Conservation (phyloP, 192 early-diverging fungal genomes). For the Coemansia reversa region DNA sequence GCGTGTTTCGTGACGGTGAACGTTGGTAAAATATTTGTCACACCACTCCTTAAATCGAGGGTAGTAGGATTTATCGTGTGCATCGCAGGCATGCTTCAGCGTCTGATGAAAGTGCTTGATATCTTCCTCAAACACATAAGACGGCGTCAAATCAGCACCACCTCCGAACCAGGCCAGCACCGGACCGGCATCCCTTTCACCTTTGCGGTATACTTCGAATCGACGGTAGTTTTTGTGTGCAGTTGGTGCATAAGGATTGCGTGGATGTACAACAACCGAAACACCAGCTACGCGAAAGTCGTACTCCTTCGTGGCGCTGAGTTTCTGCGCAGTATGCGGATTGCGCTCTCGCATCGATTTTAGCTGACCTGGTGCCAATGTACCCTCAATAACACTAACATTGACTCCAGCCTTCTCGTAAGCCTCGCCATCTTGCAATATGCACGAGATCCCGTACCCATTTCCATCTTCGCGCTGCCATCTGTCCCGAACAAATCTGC, state of each 20-base stretch:
- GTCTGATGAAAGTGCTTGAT: slow-evolving; percentile 89
- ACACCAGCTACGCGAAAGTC: slow-evolving; percentile 90
- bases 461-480: slow-evolving; percentile 88
- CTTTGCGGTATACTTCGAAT: slow-evolving; percentile 79
- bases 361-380: slow-evolving; percentile 72
- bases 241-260: slow-evolving; percentile 95
- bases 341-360: slow-evolving; percentile 90
- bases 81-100: slow-evolving; percentile 91
- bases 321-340: slow-evolving; percentile 53
- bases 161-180: slow-evolving; percentile 95
- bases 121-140: slow-evolving; percentile 89
- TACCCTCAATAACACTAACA: slow-evolving; percentile 83
- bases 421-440: slow-evolving; percentile 87
- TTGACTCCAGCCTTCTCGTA: slow-evolving; percentile 99
- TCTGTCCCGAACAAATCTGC: slow-evolving; percentile 68
- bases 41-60: slow-evolving; percentile 94
- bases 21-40: slow-evolving; percentile 89
- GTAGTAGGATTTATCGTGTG: slow-evolving; percentile 81
- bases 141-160: slow-evolving; percentile 91
- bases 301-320: slow-evolving; percentile 59
- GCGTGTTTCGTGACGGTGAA: slow-evolving; percentile 85
- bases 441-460: slow-evolving; percentile 89
- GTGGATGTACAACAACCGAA: slow-evolving; percentile 90
- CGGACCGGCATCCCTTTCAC: slow-evolving; percentile 59
- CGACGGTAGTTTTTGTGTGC: slow-evolving; percentile 97